Evolutionary conservation across 768 basidiomycete genomes (phyloP), one percentile per base, ranked within the genome.

Genomic region (Gymnopilus junonius): DNA sequence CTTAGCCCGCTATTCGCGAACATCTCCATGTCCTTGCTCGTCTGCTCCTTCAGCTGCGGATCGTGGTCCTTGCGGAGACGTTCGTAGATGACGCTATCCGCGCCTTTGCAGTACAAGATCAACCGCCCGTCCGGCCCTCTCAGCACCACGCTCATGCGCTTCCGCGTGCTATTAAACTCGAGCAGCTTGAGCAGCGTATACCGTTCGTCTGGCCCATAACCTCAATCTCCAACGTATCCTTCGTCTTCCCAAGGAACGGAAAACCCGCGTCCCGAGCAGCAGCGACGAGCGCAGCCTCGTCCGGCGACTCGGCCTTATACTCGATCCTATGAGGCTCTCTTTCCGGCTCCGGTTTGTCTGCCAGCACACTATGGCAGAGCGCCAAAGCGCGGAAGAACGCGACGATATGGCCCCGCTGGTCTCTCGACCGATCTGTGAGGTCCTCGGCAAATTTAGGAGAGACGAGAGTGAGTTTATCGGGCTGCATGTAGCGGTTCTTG

Each of bases 221-320:
- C 77, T 96, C 92, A 69, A 98, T 95, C 59, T 95, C 92, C 70
- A 97, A 76, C 14, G 79, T 77, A 42, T 91, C 89, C 75, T 89
- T 92, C 35, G 84, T 82, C 74, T 89, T 89, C 67, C 82, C 83
- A 43, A 97, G 76, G 76, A 97, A 99, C 1, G 93, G 92, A 74
- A 97, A 99, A 0, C 97, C 97, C 4, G 89, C 89, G 72, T 99
- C 97, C 37, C 96, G 83, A 15, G 97, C 96, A 8, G 93, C 94
- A 31, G 85, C 90, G 8, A 99, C 97, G 34, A 99, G 83, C 12
- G 97, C 97, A 21, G 95, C 94, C 73, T 98, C 97, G 71, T 98
- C 95, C 0, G 95, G 96, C 3, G 91, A 93, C 77, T 99, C 96
- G 4, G 97, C 97, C 77, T 98, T 99, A 82, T 98, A 99, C 62